Evolutionary conservation across 2,329 filamentous ascomycete genomes (phyloP).

Genomic region (Capronia americana): DNA sequence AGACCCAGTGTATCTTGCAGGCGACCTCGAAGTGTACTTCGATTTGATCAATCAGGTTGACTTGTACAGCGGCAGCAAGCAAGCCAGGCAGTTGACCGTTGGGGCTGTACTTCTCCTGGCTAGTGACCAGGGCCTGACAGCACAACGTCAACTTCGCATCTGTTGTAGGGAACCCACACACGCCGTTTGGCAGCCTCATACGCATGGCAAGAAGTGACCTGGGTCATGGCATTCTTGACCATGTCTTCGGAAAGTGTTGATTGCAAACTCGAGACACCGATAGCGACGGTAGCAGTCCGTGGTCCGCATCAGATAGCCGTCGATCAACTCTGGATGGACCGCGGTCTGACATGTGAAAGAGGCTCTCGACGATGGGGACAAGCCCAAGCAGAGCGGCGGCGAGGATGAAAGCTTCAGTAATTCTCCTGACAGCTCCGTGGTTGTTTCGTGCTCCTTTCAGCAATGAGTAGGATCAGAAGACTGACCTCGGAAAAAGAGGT

Average conservation of each 20-base stretch:
- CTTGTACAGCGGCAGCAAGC: constrained; percentile 6
- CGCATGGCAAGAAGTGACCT: background rate
- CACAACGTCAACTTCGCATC: constrained; percentile 10
- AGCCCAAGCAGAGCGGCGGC: constrained; percentile 6
- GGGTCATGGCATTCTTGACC: background rate
- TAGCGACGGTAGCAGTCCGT: background rate
- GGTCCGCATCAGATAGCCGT: constrained; percentile 13
- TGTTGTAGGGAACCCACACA: constrained; percentile 14
- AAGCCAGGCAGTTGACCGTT: no score
- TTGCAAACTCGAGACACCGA: constrained; percentile 8
- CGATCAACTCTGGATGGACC: constrained; percentile 13
- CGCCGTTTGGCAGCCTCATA: constrained; percentile 9
- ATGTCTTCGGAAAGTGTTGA: background rate
- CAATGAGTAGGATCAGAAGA: constrained; percentile 10
- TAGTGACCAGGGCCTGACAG: no score
- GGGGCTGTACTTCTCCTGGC: no score
- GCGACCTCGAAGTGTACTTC: background rate
- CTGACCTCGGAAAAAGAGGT: constrained; percentile 10
- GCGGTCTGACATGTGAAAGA: constrained; percentile 4
- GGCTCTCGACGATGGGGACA: constrained; percentile 11
- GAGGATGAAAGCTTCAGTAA: constrained; percentile 16
- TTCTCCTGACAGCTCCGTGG: constrained; percentile 5
- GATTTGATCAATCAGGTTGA: constrained; percentile 8
- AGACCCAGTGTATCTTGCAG: background rate
- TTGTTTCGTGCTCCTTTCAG: constrained; percentile 18